Conservation (phyloP, 2,329 filamentous ascomycete genomes). For the Penicillium sp. region DNA sequence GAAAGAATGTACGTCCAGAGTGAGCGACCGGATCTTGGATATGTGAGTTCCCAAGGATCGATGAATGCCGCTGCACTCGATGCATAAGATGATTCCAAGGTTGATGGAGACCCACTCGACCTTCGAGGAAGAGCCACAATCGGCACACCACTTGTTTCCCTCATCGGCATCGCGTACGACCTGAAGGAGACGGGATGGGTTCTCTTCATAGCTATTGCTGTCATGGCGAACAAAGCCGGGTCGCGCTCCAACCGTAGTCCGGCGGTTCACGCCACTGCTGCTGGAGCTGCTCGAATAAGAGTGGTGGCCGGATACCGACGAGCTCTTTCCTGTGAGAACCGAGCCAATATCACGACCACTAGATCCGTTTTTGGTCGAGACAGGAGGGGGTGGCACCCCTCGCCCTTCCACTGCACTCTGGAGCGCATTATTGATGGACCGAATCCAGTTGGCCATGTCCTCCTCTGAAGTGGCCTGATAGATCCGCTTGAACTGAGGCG, state of each 20-base stretch:
- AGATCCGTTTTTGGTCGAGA: constrained; percentile 48
- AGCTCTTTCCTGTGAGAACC: constrained; percentile 86
- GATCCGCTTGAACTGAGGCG: constrained; percentile 88
- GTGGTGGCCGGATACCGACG: constrained; percentile 55
- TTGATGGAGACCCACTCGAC: constrained; percentile 99
- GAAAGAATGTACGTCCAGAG: constrained; percentile 91
- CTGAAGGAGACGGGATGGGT: constrained; percentile 79
- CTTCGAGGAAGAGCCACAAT: constrained; percentile 86
- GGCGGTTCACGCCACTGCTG: constrained; percentile 65
- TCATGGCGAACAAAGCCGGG: constrained; percentile 66
- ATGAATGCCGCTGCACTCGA: constrained; percentile 97
- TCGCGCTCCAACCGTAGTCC: constrained; percentile 86
- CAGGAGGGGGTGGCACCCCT: constrained; percentile 49
- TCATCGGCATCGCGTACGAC: constrained; percentile 84
- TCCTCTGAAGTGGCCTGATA: constrained; percentile 98
- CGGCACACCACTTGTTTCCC: constrained; percentile 88
- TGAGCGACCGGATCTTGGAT: constrained; percentile 92
- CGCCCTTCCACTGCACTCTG: constrained; percentile 91
- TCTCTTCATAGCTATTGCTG: constrained; percentile 72
- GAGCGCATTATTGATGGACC: constrained; percentile 91
- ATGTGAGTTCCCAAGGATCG: constrained; percentile 95
- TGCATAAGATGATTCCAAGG: constrained; percentile 90
- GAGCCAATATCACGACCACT: constrained; percentile 84
- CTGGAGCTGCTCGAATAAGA: constrained; percentile 41
- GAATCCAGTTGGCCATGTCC: constrained; percentile 96